Percentiles rank a stretch among this genome's conserved stretches.
These are phyloP conservation scores for Limtongia smithiae DNA, from an alignment of 805 yeast genomes.

Conservation along the genomic window DNA sequence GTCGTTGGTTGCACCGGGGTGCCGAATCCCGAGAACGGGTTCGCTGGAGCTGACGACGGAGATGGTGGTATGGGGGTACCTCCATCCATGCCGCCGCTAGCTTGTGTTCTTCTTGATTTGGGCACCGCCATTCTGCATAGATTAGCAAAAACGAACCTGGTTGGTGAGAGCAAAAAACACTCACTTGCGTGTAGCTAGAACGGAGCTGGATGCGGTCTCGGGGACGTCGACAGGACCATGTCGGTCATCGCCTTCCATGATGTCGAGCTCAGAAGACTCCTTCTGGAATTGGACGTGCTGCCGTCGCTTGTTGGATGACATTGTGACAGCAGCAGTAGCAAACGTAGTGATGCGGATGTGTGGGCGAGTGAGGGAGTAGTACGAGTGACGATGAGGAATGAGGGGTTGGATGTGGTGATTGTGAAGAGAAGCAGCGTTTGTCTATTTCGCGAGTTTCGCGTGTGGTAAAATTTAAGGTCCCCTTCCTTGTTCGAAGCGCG, in stretches of 20 bases:
- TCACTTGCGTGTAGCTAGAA: constrained; percentile 23
- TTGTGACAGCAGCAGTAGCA: too few species aligned
- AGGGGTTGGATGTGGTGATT: too few species aligned
- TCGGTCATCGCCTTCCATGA: constrained; percentile 19
- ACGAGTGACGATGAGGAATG: too few species aligned
- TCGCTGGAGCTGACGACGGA: constrained; percentile 1
- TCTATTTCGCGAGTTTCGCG: too few species aligned
- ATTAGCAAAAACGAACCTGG: not conserved
- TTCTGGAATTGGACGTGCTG: constrained; percentile 15
- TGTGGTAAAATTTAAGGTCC: too few species aligned
- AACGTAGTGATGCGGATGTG: too few species aligned
- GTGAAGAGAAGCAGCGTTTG: too few species aligned
- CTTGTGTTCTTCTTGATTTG: not conserved
- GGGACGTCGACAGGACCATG: constrained; percentile 27
- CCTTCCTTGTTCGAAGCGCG: too few species aligned
- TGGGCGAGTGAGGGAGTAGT: too few species aligned
- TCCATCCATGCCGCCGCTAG: not conserved
- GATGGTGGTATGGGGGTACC: not conserved
- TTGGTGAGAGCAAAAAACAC: not conserved
- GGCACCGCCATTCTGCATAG: not conserved
- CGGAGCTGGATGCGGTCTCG: constrained; percentile 13
- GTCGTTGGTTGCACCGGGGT: constrained; percentile 4
- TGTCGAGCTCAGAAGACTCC: constrained; percentile 7
- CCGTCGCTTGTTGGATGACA: constrained; percentile 10
- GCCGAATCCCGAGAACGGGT: too few species aligned